Conservation (phyloP, 345 rosid genomes). For the Citrus hindsii region DNA sequence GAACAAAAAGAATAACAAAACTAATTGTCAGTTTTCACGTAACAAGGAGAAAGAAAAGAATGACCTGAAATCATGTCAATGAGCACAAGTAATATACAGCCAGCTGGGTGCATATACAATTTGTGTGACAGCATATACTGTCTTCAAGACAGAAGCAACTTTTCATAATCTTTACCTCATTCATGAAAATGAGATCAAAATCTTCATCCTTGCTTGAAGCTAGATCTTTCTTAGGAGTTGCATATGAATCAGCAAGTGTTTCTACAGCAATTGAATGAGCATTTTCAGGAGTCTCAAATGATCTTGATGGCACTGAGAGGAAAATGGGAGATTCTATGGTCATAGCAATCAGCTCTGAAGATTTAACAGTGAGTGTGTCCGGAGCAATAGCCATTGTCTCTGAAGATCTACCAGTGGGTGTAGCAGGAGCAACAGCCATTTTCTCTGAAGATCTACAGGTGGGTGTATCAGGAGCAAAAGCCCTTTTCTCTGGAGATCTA, state of each 20-base stretch:
- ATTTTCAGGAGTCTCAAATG: constrained; percentile 34
- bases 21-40: neutral
- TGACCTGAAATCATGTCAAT: neutral
- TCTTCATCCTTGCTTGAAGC: constrained; percentile 28
- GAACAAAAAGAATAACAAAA: constrained; percentile 6
- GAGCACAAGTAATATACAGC: neutral
- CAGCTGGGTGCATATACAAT: neutral
- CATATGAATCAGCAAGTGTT: constrained; percentile 18
- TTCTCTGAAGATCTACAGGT: neutral
- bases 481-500: constrained; percentile 11
- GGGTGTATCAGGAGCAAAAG: constrained; percentile 21
- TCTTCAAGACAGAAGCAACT: neutral
- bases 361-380: neutral
- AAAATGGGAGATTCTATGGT: constrained; percentile 72
- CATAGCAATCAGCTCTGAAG: constrained; percentile 33
- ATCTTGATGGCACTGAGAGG: constrained; percentile 32
- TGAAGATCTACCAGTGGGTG: neutral
- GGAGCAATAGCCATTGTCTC: constrained; percentile 9
- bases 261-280: constrained; percentile 16
- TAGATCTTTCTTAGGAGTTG: constrained; percentile 21
- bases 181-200: constrained; percentile 34
- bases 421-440: neutral
- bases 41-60: neutral
- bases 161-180: constrained; percentile 32
- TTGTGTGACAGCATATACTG: neutral